phyloP scores from a whole-genome alignment of 2,329 filamentous ascomycete genomes.

The Malbranchea zuffiana region DNA sequence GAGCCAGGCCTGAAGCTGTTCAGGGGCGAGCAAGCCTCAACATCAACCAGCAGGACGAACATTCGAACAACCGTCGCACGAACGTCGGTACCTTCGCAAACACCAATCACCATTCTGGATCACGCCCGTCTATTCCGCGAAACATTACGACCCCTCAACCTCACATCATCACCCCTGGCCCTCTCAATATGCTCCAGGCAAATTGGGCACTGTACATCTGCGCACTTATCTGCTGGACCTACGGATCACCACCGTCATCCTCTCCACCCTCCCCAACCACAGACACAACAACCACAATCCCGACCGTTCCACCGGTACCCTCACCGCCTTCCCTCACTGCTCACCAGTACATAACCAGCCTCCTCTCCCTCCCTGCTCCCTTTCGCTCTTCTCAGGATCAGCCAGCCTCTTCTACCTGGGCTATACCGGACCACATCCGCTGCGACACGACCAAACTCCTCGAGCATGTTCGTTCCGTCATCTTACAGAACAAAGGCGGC shows the following conservation, averaged over 20 bases:
- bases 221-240: slow-evolving; percentile 27
- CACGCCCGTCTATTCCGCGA: too few relatives aligned
- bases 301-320: background rate
- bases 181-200: slow-evolving; percentile 23
- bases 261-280: slow-evolving; percentile 1
- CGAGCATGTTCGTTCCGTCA: slow-evolving; percentile 20
- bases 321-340: slow-evolving; percentile 5
- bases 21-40: background rate
- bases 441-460: slow-evolving; percentile 22
- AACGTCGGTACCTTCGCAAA: background rate
- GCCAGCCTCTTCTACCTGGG: slow-evolving; percentile 12
- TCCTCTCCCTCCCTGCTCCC: slow-evolving; percentile 14
- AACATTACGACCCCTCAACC: background rate
- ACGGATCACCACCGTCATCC: slow-evolving; percentile 18
- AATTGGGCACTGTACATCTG: slow-evolving; percentile 27
- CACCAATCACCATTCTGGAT: background rate
- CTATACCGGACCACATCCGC: slow-evolving; percentile 16
- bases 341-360: slow-evolving; percentile 18
- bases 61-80: background rate
- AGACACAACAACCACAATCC: background rate
- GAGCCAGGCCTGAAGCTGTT: background rate
- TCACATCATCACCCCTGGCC: slow-evolving; percentile 8
- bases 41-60: background rate
- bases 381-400: slow-evolving; percentile 14
- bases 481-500: slow-evolving; percentile 15